phyloP scores from a whole-genome alignment of 768 basidiomycete genomes.

The Melanogaster broomeanus region DNA sequence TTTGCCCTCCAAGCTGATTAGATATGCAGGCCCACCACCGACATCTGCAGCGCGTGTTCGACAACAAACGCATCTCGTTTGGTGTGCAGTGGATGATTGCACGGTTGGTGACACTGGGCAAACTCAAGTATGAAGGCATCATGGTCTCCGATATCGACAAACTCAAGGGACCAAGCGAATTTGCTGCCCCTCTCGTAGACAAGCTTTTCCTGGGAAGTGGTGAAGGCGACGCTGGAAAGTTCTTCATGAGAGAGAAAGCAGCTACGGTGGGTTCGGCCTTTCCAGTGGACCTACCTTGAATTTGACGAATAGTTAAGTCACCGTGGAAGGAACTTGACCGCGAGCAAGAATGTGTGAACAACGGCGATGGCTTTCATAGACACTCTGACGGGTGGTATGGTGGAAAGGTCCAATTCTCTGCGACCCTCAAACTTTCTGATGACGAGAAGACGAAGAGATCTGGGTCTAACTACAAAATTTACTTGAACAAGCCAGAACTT shows the following conservation, averaged over 20 bases:
- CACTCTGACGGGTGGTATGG: slow-evolving; percentile 53
- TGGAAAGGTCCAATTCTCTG: slow-evolving; percentile 58
- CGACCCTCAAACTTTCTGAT: slow-evolving; percentile 31
- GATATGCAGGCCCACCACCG: slow-evolving; percentile 9
- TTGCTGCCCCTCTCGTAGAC: slow-evolving; percentile 29
- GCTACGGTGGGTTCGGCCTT: slow-evolving; percentile 18
- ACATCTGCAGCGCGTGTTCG: slow-evolving; percentile 19
- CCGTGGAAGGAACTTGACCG: slow-evolving; percentile 65
- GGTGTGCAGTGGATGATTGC: slow-evolving; percentile 59
- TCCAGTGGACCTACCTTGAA: slow-evolving; percentile 4
- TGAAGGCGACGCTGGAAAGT: neutral
- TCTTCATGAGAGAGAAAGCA: slow-evolving; percentile 12
- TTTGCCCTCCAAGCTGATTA: neutral
- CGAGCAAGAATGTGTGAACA: slow-evolving; percentile 40
- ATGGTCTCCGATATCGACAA: slow-evolving; percentile 27
- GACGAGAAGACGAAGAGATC: neutral
- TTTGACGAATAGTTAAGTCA: slow-evolving; percentile 37
- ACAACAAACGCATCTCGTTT: slow-evolving; percentile 36
- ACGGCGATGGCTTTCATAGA: slow-evolving; percentile 37
- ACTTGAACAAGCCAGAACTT: slow-evolving; percentile 49
- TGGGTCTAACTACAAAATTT: slow-evolving; percentile 33
- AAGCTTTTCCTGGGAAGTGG: slow-evolving; percentile 10
- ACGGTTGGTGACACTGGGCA: slow-evolving; percentile 37
- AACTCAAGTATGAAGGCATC: slow-evolving; percentile 34
- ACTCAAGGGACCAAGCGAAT: slow-evolving; percentile 32